A percentile compares a stretch with the other conserved stretches of the same genome.
Conservation (phyloP, 2,329 filamentous ascomycete genomes). For the Aspergillus aculeatus region DNA sequence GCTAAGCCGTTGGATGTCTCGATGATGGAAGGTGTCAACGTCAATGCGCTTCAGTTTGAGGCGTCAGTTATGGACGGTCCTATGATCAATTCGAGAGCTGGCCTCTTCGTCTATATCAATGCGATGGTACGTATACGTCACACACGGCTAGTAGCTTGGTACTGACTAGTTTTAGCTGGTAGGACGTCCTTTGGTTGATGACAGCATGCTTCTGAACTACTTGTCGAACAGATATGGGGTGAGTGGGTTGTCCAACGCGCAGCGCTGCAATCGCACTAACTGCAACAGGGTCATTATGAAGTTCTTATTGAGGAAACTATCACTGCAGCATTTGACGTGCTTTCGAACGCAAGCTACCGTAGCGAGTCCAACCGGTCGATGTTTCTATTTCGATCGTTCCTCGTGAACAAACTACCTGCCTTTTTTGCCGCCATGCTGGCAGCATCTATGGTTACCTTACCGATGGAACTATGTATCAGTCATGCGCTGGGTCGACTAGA, state of each 20-base stretch:
- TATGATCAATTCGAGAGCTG: conserved; percentile 72
- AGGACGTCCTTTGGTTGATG: conserved; percentile 79
- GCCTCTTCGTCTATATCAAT: conserved; percentile 82
- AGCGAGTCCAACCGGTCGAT: conserved; percentile 60
- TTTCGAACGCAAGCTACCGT: conserved; percentile 82
- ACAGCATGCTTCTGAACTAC: conserved; percentile 73
- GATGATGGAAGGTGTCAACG: conserved; percentile 43
- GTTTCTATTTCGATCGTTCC: conserved; percentile 77
- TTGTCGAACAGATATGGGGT: conserved; percentile 82
- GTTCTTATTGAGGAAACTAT: conserved; percentile 78
- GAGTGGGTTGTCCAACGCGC: conserved; percentile 22
- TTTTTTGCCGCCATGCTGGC: conserved; percentile 59
- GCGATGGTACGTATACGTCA: conserved; percentile 60
- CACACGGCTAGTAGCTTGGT: background rate
- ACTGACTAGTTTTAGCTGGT: conserved; percentile 62
- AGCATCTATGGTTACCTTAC: conserved; percentile 59
- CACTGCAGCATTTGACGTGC: conserved; percentile 81
- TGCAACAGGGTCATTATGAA: conserved; percentile 67
- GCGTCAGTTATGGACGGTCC: conserved; percentile 64
- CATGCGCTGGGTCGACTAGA: conserved; percentile 65
- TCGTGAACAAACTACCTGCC: conserved; percentile 70
- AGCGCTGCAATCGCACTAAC: conserved; percentile 4
- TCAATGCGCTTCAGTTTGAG: conserved; percentile 53
- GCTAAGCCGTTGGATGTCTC: conserved; percentile 45
- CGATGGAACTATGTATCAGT: conserved; percentile 63